Percentiles rank a stretch among this genome's conserved stretches.
Conservation (phyloP, 2,329 filamentous ascomycete genomes). For the Ceratocystis colombiana region DNA sequence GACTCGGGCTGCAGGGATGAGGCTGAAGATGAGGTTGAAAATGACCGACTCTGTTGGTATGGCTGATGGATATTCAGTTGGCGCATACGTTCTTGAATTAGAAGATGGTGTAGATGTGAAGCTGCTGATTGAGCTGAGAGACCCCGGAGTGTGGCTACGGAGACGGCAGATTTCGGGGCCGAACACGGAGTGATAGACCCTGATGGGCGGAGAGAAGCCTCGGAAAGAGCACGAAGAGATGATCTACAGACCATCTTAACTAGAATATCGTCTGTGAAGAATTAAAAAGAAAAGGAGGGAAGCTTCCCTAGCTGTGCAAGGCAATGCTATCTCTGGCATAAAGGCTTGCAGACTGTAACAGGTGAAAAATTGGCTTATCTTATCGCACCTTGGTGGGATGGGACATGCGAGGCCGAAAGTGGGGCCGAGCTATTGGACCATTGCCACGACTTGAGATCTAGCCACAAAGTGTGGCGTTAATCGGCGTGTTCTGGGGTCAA, state of each 20-base stretch:
- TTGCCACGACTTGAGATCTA: not conserved
- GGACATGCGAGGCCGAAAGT: conserved; percentile 15
- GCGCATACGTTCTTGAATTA: conserved; percentile 20
- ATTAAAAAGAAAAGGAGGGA: not conserved
- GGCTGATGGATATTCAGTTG: conserved; percentile 12
- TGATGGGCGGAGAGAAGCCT: conserved; percentile 19
- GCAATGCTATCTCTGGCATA: not conserved
- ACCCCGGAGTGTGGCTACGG: not conserved
- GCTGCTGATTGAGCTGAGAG: conserved; percentile 12
- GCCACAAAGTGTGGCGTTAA: conserved; percentile 4
- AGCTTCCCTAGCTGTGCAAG: not conserved
- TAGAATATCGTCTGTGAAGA: not conserved
- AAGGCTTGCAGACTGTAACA: not conserved
- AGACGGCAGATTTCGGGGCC: not conserved
- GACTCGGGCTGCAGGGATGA: not conserved
- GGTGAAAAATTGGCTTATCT: conserved; percentile 25
- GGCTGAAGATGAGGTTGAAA: conserved; percentile 6
- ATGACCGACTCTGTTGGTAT: conserved; percentile 10
- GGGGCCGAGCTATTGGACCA: conserved; percentile 3
- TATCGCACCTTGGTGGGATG: conserved; percentile 24
- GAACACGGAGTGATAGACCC: not conserved
- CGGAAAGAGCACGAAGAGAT: conserved; percentile 22
- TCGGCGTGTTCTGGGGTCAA: not conserved
- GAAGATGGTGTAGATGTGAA: conserved; percentile 10
- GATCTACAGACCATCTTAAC: conserved; percentile 16